Conservation (phyloP, 2,329 filamentous ascomycete species). For the Ambrosiella xylebori region DNA sequence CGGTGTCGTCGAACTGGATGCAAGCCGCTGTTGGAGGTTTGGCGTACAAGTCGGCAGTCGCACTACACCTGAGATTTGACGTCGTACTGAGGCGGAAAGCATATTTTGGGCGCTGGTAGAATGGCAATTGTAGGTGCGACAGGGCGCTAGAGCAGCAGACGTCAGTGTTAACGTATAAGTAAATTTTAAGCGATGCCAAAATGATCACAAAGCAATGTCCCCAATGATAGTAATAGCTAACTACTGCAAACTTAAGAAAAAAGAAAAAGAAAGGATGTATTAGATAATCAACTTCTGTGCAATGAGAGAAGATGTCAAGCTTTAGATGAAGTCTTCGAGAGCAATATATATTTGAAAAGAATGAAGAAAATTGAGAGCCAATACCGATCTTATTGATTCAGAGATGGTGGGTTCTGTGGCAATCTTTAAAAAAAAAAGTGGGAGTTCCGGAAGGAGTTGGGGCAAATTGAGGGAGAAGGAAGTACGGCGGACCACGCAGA, state of each 20-base stretch:
- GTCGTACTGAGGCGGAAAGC: background rate
- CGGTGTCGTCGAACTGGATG: background rate
- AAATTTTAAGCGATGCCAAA: background rate
- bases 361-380: no score
- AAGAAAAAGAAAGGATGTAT: no score
- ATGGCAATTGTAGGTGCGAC: background rate
- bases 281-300: no score
- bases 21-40: background rate
- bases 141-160: background rate
- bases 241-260: no score
- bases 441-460: background rate
- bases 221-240: background rate
- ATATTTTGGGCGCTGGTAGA: background rate
- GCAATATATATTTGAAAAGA: no score
- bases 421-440: background rate
- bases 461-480: background rate
- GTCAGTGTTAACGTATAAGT: background rate
- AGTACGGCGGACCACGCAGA: background rate
- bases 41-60: background rate
- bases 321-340: no score
- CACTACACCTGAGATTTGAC: slow-evolving; percentile 1
- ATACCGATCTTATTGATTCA: no score
- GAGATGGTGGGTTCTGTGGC: background rate
- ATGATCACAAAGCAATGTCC: background rate
- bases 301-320: no score